Evolutionary conservation across 352 stramenopile genomes (phyloP).

Genomic region (Phytophthora chlamydospora): DNA sequence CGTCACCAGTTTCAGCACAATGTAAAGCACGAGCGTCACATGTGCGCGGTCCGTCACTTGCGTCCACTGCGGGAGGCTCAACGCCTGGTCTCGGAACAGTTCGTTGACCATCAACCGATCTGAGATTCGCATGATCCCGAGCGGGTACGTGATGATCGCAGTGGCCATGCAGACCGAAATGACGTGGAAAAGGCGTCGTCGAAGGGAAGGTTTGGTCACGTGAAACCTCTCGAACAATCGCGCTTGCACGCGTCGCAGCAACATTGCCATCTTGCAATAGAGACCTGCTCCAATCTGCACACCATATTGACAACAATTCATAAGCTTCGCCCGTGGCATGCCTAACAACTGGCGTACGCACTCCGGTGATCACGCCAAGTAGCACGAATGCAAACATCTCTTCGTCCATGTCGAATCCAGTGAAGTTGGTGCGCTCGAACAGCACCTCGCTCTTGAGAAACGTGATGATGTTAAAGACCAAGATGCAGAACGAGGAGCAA

Average conservation of each 20-base stretch:
- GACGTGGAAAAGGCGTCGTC: constrained; percentile 61
- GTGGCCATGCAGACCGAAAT: constrained; percentile 67
- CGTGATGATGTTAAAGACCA: constrained; percentile 80
- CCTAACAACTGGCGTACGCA: constrained; percentile 29
- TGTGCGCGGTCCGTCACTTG: constrained; percentile 63
- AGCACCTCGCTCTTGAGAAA: constrained; percentile 76
- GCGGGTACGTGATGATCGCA: constrained; percentile 65
- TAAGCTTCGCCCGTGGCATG: background rate
- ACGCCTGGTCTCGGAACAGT: constrained; percentile 66
- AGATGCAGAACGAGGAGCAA: constrained; percentile 76
- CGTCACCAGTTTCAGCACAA: constrained; percentile 71
- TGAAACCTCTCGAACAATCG: constrained; percentile 60
- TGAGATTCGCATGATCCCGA: constrained; percentile 75
- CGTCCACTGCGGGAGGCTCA: constrained; percentile 68
- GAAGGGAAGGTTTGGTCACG: constrained; percentile 56
- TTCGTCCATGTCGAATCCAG: constrained; percentile 79
- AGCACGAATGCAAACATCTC: constrained; percentile 80
- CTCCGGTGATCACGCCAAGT: constrained; percentile 67
- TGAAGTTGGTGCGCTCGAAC: constrained; percentile 81
- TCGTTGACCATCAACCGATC: constrained; percentile 80
- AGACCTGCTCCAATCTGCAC: constrained; percentile 62
- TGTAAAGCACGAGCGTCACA: constrained; percentile 73
- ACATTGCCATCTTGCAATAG: constrained; percentile 63
- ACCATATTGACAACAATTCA: constrained; percentile 2
- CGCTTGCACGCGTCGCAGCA: constrained; percentile 52